Base-by-base conservation (phyloP, 2,329 filamentous ascomycete genomes). In the Fusarium dimerum region DNA sequence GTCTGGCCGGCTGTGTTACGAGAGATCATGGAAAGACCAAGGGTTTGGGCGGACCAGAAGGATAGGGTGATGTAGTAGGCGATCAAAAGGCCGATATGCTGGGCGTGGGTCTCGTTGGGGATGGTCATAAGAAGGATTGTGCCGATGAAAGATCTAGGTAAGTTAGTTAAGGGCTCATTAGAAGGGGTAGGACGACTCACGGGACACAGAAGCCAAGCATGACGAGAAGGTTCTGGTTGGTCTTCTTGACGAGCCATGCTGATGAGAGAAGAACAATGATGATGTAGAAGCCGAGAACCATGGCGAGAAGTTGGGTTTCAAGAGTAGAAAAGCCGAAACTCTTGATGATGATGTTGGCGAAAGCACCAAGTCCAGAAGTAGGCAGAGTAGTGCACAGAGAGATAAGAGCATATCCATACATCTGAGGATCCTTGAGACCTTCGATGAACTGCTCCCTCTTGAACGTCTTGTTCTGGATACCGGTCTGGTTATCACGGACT, bases 41-140 rank as follows among this genome's bases (percentile, higher is more conserved):
- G 74, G 3, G 84, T 87, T 63, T 87, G 82, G 0, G 86, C 86
- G 0, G 87, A 85, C 87, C 87, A 90, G 78, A 91, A 92, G 13
- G 85, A 89, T 18, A 90, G 78, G 0, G 84, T 86, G 59, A 90
- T 86, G 72, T 90, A 92, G 76, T 91, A 91, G 66, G 79, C 81
- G 64, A 90, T 82, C 16, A 91, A 73, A 2, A 91, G 77, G 15
- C 88, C 88, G 39, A 85, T 77, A 69, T 87, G 80, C 38, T 83
- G 84, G 9, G 79, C 69, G 36, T 77, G 76, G 41, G 75, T 81
- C 7, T 77, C 75, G 59, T 86, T 85, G 18, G 80, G 69, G 8
- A 91, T 78, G 0, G 83, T 86, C 80, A 91, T 87, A 49, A 90
- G 80, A 40, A 89, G 79, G 48, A 89, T 85, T 2, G 87, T 90